Evolutionary conservation across 768 basidiomycete species (phyloP).

Genomic region (Pisolithus marmoratus): DNA sequence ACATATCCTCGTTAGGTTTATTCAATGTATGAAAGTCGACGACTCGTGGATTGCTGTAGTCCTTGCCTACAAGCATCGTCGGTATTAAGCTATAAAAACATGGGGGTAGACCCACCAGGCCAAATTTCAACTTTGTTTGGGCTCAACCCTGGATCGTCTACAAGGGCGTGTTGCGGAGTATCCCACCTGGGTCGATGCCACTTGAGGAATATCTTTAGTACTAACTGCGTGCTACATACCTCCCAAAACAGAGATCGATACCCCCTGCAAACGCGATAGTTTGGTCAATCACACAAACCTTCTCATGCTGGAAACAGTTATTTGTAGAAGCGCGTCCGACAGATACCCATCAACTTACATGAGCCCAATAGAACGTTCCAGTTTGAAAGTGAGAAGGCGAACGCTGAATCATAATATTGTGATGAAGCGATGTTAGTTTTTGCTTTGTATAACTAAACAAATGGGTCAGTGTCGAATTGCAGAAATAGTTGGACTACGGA

Average conservation of each 20-base stretch:
- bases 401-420: constrained; percentile 93
- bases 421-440: constrained; percentile 69
- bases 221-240: constrained; percentile 33
- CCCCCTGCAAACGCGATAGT: constrained; percentile 98
- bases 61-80: constrained; percentile 61
- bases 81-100: neutral
- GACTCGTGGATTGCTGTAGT: constrained; percentile 88
- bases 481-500: constrained; percentile 30
- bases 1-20: constrained; percentile 94
- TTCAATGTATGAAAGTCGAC: constrained; percentile 79
- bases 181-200: constrained; percentile 65
- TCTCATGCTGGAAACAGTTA: constrained; percentile 70
- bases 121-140: constrained; percentile 69
- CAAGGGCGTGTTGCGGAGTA: constrained; percentile 86
- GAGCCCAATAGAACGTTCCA: constrained; percentile 98
- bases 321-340: neutral
- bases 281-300: constrained; percentile 95
- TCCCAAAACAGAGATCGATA: constrained; percentile 88
- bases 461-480: constrained; percentile 4
- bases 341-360: constrained; percentile 45
- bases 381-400: constrained; percentile 98
- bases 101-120: constrained; percentile 53
- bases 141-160: constrained; percentile 72
- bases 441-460: constrained; percentile 76
- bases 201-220: neutral